These are phyloP conservation scores for Agaricus sinodeliciosus DNA, from an alignment of 768 basidiomycete species.

Conservation along the genomic window DNA sequence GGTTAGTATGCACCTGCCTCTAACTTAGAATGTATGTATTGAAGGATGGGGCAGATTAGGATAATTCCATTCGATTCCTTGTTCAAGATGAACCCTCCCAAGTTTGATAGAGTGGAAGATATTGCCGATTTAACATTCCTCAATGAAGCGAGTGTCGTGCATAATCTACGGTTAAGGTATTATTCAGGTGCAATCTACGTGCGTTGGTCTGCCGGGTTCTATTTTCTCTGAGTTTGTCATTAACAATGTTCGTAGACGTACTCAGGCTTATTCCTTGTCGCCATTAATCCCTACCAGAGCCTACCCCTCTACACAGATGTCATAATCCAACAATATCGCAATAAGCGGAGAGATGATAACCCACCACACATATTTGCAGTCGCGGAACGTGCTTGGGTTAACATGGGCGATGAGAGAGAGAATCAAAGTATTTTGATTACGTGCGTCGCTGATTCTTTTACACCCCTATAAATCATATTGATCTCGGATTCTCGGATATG, in stretches of 20 bases:
- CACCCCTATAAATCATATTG: slow-evolving; percentile 7
- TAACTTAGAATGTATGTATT: slow-evolving; percentile 1
- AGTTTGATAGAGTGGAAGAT: slow-evolving; percentile 96
- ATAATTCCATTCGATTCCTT: slow-evolving; percentile 71
- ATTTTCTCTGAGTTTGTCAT: not conserved
- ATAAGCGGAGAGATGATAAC: slow-evolving; percentile 83
- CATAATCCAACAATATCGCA: slow-evolving; percentile 87
- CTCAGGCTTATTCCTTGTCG: slow-evolving; percentile 95
- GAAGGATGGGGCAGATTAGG: slow-evolving; percentile 20
- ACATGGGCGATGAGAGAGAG: slow-evolving; percentile 96
- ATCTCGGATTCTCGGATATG: not conserved
- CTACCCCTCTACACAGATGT: slow-evolving; percentile 88
- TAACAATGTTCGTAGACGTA: slow-evolving; percentile 57
- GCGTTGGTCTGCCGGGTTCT: slow-evolving; percentile 30
- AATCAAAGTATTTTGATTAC: slow-evolving; percentile 98
- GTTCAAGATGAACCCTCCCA: slow-evolving; percentile 97
- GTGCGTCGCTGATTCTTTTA: slow-evolving; percentile 39
- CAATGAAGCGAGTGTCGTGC: slow-evolving; percentile 98
- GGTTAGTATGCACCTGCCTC: slow-evolving; percentile 33
- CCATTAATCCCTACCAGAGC: slow-evolving; percentile 94
- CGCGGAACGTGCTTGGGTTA: slow-evolving; percentile 96
- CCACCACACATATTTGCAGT: slow-evolving; percentile 97
- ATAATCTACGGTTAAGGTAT: slow-evolving; percentile 90
- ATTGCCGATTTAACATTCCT: slow-evolving; percentile 97
- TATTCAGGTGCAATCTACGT: slow-evolving; percentile 91